phyloP scores from a whole-genome alignment of 148 eudicot genomes.

The Diospyros lotus region DNA sequence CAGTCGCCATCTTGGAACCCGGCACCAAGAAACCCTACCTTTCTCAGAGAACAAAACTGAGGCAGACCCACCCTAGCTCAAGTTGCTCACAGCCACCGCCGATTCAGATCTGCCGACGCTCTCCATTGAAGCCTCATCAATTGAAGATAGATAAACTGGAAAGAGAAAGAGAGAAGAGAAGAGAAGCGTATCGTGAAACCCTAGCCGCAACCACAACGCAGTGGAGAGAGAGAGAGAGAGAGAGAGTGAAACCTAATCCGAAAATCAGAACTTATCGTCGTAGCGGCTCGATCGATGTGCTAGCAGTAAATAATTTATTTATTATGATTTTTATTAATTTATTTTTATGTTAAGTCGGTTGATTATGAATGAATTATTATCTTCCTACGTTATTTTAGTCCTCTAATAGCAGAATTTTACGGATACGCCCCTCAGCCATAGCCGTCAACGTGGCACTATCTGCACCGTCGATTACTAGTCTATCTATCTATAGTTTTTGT shows the following conservation, averaged over 20 bases:
- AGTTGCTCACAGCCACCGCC: slow-evolving; percentile 14
- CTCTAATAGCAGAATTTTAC: too few species aligned
- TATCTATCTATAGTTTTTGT: too few species aligned
- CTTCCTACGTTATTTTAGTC: background rate
- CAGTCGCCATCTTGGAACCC: slow-evolving; percentile 41
- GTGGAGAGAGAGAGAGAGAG: slow-evolving; percentile 3
- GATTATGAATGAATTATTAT: background rate
- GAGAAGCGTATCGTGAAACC: slow-evolving; percentile 23
- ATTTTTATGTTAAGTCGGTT: background rate
- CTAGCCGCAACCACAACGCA: slow-evolving; percentile 52
- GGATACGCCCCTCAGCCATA: too few species aligned
- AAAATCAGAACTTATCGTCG: slow-evolving; percentile 1
- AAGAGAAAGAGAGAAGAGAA: background rate
- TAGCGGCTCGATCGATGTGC: too few species aligned
- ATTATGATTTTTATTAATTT: background rate
- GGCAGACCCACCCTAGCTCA: background rate
- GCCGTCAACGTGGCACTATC: too few species aligned
- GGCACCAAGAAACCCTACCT: slow-evolving; percentile 9
- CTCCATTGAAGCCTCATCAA: too few species aligned
- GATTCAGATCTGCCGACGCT: slow-evolving; percentile 8
- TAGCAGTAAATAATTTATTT: too few species aligned
- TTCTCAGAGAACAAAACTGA: slow-evolving; percentile 2
- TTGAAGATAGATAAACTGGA: too few species aligned
- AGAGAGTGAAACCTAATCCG: slow-evolving; percentile 7
- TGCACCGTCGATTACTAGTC: too few species aligned